phyloP scores from a whole-genome alignment of 306 rosid genomes.

The Lotus japonicus region DNA sequence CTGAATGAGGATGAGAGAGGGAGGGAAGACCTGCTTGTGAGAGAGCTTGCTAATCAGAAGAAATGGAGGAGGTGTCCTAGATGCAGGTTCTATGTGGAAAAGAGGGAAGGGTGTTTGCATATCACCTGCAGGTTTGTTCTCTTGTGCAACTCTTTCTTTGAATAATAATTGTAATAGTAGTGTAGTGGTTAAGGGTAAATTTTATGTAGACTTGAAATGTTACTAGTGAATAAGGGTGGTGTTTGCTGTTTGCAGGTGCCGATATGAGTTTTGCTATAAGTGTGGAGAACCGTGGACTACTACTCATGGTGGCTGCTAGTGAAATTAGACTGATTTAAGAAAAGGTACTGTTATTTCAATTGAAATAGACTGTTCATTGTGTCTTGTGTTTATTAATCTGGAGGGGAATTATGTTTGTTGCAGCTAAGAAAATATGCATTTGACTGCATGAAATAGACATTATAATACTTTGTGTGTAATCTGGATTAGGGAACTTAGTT shows the following conservation, averaged over 20 bases:
- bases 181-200: no score
- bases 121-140: constrained; percentile 51
- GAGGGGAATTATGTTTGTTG: background rate
- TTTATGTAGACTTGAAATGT: no score
- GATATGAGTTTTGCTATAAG: constrained; percentile 40
- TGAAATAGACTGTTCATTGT: no score
- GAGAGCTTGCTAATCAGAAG: constrained; percentile 29
- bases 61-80: constrained; percentile 55
- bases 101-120: constrained; percentile 34
- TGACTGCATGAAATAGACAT: no score
- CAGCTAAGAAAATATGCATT: background rate
- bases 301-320: constrained; percentile 33
- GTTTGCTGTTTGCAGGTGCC: constrained; percentile 48
- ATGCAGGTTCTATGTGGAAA: constrained; percentile 47
- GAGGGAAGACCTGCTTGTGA: constrained; percentile 37
- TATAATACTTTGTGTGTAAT: no score
- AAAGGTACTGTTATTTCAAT: background rate
- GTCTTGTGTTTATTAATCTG: no score
- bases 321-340: background rate
- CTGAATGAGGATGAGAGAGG: constrained; percentile 32
- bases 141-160: background rate
- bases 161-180: no score
- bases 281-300: constrained; percentile 38
- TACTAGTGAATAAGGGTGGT: background rate
- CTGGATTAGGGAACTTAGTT: no score